A percentile compares a stretch with the other conserved stretches of the same genome.
These are phyloP conservation scores for Phycomyces nitens DNA, from an alignment of 192 early-diverging fungal species.

Conservation along the genomic window DNA sequence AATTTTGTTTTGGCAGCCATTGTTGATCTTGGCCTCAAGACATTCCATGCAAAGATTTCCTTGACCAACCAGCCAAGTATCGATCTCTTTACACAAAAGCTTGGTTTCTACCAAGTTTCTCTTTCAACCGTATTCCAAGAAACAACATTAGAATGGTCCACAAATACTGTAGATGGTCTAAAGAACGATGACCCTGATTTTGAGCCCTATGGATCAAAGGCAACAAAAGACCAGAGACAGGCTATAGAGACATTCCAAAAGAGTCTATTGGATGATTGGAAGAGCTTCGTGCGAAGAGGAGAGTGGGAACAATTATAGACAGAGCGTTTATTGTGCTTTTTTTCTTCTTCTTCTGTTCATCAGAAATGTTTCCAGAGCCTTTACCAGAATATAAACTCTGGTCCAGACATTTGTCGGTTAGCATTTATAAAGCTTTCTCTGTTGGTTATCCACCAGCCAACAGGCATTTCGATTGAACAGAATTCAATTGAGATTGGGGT, in stretches of 20 bases:
- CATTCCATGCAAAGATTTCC: conserved; percentile 65
- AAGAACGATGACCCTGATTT: conserved; percentile 7
- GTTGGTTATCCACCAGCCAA: no score
- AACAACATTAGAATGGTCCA: conserved; percentile 54
- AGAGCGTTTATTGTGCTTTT: no score
- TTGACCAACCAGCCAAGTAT: conserved; percentile 58
- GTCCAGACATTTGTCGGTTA: no score
- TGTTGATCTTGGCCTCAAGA: conserved; percentile 41
- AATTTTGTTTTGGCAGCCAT: conserved; percentile 6
- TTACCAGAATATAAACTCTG: no score
- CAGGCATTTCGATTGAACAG: no score
- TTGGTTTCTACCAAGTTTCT: conserved; percentile 54
- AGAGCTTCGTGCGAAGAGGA: neutral
- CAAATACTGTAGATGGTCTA: neutral
- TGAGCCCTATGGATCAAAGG: conserved; percentile 19
- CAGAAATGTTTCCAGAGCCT: no score
- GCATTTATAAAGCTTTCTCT: no score
- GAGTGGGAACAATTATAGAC: neutral
- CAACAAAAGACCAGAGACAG: neutral
- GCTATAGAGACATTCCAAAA: neutral
- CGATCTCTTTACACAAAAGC: conserved; percentile 51
- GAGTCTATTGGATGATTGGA: neutral
- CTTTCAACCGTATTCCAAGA: conserved; percentile 64
- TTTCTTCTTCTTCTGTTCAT: no score
- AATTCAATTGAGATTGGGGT: no score